phyloP scores from a whole-genome alignment of 768 basidiomycete species.

The Pulveroboletus ravenelii region DNA sequence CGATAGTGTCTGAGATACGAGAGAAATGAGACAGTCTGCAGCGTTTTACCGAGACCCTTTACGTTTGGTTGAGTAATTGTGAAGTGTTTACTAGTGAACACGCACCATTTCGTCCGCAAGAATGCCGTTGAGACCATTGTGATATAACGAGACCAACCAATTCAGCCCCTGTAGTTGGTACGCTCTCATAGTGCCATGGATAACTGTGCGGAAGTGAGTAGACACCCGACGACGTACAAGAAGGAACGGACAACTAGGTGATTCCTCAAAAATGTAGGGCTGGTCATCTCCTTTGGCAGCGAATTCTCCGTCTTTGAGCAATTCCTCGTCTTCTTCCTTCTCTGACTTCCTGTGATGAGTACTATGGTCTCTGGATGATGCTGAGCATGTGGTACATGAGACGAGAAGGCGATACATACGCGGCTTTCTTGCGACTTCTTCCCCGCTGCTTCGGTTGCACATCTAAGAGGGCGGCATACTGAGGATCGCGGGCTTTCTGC shows the following conservation, averaged over 20 bases:
- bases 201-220: constrained; percentile 46
- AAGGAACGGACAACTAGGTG: constrained; percentile 68
- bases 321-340: constrained; percentile 98
- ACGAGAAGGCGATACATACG: constrained; percentile 39
- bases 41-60: constrained; percentile 94
- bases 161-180: constrained; percentile 96
- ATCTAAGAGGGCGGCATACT: constrained; percentile 93
- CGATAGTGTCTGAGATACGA: constrained; percentile 88
- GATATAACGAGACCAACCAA: constrained; percentile 99
- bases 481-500: constrained; percentile 84
- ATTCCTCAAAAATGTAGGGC: constrained; percentile 91
- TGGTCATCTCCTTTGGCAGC: constrained; percentile 81
- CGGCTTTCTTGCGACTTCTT: constrained; percentile 77
- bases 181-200: constrained; percentile 84
- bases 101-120: constrained; percentile 92
- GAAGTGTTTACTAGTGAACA: background rate
- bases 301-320: constrained; percentile 81
- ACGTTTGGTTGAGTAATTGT: background rate
- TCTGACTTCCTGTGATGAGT: constrained; percentile 82
- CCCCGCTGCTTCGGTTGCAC: constrained; percentile 81
- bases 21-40: constrained; percentile 97
- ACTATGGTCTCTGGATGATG: constrained; percentile 53
- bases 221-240: background rate
- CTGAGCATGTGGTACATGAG: constrained; percentile 1
- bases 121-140: constrained; percentile 98